Base-by-base conservation (phyloP, 331 rosid species). In the Arachis monticola region DNA sequence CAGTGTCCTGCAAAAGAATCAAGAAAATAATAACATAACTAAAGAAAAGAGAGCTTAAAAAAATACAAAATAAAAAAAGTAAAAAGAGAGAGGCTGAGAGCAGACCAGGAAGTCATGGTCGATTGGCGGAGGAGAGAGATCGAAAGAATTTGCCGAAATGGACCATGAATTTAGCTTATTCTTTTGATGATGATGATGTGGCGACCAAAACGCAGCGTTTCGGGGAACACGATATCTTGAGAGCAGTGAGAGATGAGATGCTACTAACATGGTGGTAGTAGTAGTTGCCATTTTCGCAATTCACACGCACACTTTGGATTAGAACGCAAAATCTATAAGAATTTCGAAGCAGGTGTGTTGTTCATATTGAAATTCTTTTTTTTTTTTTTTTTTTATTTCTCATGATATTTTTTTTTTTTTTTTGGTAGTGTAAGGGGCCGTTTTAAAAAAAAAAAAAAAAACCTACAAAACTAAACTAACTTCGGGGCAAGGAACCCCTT, bases 101-200 rank as follows among this genome's bases (percentile, higher is more conserved):
- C 13, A 53, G 59, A 93, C 98, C 50, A 88, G 77, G 52, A 93
- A 82, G 74, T 93, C 96, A 67, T 88, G 97, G 71, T 89, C 96
- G 70, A 93, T 93, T 2, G 98, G 95, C 62, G 97, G 98, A 67
- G 98, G 97, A 3, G 94, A 88, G 77, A 93, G 90, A 64, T 91
- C 91, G 80, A 83, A 93, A 58, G 93, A 80, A 52, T 63, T 67
- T 38, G 87, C 72, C 53, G 82, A 61, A 55, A 81, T 58, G 67
- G 85, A 84, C 30, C 50, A 73, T 8, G 72, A 67, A 2, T 38
- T 32, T 56, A 2, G 57, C 51, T 32, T 17, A 17, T 17, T 3
- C n/a, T 50, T 4, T 41, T 1, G 48, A 9, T 1, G 12, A 8
- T 10, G 6, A 3, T 11, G 62, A 2, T 8, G 77, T 46, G 9